Base-by-base conservation (phyloP, 352 stramenopile genomes). In the Globisporangium canariense region DNA sequence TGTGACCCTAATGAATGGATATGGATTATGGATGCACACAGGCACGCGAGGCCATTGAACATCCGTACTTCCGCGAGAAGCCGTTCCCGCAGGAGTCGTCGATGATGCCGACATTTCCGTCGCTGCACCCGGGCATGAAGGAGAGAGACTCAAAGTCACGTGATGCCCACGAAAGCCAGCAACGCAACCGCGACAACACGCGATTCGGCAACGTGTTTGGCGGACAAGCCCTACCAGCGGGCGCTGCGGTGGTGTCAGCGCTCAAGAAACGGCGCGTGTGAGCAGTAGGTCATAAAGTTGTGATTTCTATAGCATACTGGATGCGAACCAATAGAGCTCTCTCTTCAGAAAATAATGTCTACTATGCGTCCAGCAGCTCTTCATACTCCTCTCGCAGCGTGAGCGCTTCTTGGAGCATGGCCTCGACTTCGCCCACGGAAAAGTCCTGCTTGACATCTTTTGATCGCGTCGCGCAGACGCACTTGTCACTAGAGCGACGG, bases 371-470 rank as follows among this genome's bases (percentile, higher is more conserved):
- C 18, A 90, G 62, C n/a, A 92, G 66, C 49, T 92, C 79, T 45
- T 90, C 80, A 41, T 90, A 87, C 40, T 89, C 76, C 18, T 92
- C 78, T 20, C 81, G 79, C 53, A 92, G 50, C 32, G 79, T 75
- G 13, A 93, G 73, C 2, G 83, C 81, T 50, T 94, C 80, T 34
- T 88, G 68, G 56, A 94, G 73, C 86, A 92, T 91, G 43, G 75
- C 66, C 62, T 76, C 68, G 13, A 94, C 60, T 46, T 92, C 75
- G 4, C 62, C 70, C 13, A 77, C 70, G 0, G 86, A 89, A 53
- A 86, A 79, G 2, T 87, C 73, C 22, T 51, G 45, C 11, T 77
- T 56, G 5, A 68, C 45, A 34, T 71, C 69, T 4, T 54, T 54
- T 22, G 69, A 1, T 43, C 65, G 14, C 67, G 65, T 53, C n/a